Conservation (phyloP, 2,329 filamentous ascomycete species). For the Cercospora zeina region DNA sequence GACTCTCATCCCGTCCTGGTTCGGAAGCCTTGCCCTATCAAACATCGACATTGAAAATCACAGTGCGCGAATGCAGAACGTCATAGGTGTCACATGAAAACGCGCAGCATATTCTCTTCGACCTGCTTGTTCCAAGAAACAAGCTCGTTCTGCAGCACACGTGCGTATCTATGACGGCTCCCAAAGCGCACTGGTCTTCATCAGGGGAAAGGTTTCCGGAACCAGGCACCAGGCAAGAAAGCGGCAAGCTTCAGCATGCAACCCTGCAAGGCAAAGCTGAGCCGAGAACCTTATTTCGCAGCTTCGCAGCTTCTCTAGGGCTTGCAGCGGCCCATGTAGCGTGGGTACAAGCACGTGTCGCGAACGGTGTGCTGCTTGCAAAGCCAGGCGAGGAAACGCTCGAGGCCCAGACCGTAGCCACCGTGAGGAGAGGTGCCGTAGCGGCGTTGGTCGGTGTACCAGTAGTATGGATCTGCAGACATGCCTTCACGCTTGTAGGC, state of each 20-base stretch:
- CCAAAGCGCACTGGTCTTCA: background rate
- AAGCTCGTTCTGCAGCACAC: background rate
- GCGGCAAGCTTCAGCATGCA: background rate
- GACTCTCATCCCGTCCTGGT: no score
- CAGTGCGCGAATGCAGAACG: no score
- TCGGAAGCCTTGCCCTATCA: background rate
- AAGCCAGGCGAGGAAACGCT: constrained; percentile 72
- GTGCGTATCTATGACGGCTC: background rate
- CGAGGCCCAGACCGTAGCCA: constrained; percentile 88
- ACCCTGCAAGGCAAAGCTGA: background rate
- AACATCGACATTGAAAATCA: background rate
- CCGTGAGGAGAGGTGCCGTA: constrained; percentile 92
- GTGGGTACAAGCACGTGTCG: constrained; percentile 73
- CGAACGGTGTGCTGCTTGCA: constrained; percentile 66
- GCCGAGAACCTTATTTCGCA: background rate
- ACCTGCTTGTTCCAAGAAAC: background rate
- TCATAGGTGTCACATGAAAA: no score
- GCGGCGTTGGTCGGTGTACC: constrained; percentile 80
- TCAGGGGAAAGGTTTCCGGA: background rate
- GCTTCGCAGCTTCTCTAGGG: constrained; percentile 50
- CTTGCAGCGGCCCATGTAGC: constrained; percentile 79
- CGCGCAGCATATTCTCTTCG: background rate
- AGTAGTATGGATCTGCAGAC: constrained; percentile 84
- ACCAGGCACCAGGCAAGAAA: background rate
- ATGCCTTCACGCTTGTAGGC: constrained; percentile 88